Evolutionary conservation across 2,329 filamentous ascomycete species (phyloP).

Genomic region (Alternaria gaisen): DNA sequence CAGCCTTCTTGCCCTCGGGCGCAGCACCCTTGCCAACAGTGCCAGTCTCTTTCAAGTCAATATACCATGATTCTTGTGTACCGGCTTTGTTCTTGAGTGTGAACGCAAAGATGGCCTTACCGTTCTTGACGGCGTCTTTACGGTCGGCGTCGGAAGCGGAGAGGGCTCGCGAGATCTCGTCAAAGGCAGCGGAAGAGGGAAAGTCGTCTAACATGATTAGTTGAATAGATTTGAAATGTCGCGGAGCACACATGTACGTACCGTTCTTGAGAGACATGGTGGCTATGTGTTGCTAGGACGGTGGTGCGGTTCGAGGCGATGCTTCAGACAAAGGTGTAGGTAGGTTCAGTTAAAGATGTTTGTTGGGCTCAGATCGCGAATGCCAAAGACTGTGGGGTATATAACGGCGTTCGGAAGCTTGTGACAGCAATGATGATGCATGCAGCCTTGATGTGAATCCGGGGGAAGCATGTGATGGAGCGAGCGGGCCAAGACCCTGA

Average conservation of each 20-base stretch:
- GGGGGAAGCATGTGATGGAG: constrained; percentile 38
- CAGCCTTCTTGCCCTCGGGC: constrained; percentile 77
- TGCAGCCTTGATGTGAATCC: constrained; percentile 15
- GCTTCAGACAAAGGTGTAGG: background rate
- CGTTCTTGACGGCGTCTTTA: constrained; percentile 89
- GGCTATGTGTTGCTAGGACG: constrained; percentile 12
- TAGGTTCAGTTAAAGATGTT: background rate
- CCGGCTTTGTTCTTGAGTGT: constrained; percentile 87
- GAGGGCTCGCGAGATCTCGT: constrained; percentile 80
- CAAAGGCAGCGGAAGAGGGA: constrained; percentile 90
- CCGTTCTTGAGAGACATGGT: constrained; percentile 47
- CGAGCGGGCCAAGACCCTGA: constrained; percentile 18
- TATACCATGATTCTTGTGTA: constrained; percentile 86
- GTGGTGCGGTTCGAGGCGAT: background rate
- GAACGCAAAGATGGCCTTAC: constrained; percentile 88
- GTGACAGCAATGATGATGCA: constrained; percentile 32
- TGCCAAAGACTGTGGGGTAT: constrained; percentile 23
- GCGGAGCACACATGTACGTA: constrained; percentile 12
- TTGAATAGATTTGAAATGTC: background rate
- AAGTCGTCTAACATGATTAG: constrained; percentile 64
- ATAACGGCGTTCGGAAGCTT: constrained; percentile 32
- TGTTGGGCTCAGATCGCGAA: background rate
- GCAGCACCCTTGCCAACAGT: constrained; percentile 78
- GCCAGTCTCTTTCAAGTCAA: constrained; percentile 93
- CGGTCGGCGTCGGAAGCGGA: constrained; percentile 73